Percentiles rank a stretch among this genome's conserved stretches.
Conservation (phyloP, 495 filamentous ascomycete genomes). For the Chlorociboria aeruginascens region DNA sequence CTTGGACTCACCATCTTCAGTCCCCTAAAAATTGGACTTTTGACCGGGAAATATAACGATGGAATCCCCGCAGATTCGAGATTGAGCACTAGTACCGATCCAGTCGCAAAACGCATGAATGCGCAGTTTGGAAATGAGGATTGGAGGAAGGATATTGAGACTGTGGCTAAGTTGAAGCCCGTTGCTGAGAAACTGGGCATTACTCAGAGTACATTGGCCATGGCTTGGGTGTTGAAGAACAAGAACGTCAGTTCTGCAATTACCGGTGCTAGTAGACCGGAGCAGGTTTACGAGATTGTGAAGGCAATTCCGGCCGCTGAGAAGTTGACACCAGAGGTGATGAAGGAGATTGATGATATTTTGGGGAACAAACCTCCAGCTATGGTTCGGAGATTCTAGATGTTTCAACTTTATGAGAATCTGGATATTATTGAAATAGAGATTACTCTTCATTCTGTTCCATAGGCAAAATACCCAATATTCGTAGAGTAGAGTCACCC, state of each 20-base stretch:
- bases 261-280: constrained; percentile 58
- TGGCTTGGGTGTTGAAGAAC: constrained; percentile 75
- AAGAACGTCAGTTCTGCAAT: constrained; percentile 63
- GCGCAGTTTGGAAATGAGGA: constrained; percentile 31
- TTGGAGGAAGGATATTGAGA: constrained; percentile 33
- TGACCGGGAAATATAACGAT: constrained; percentile 76
- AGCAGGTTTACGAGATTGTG: constrained; percentile 65
- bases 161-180: constrained; percentile 38
- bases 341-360: constrained; percentile 57
- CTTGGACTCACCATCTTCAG: constrained; percentile 65
- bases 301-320: constrained; percentile 47
- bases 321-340: constrained; percentile 51
- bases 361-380: constrained; percentile 50
- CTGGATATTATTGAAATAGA: too few species aligned
- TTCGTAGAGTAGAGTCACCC: neutral
- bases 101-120: constrained; percentile 34
- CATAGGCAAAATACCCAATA: too few species aligned
- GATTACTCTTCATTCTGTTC: too few species aligned
- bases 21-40: constrained; percentile 58
- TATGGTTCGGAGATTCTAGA: constrained; percentile 23
- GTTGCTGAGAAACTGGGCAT: constrained; percentile 58
- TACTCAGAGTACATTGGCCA: constrained; percentile 51
- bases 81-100: constrained; percentile 32
- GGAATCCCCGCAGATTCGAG: constrained; percentile 46
- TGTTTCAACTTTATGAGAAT: constrained; percentile 1